These are phyloP conservation scores for Neurospora sp. DNA, from an alignment of 495 filamentous ascomycete genomes.

Conservation along the genomic window DNA sequence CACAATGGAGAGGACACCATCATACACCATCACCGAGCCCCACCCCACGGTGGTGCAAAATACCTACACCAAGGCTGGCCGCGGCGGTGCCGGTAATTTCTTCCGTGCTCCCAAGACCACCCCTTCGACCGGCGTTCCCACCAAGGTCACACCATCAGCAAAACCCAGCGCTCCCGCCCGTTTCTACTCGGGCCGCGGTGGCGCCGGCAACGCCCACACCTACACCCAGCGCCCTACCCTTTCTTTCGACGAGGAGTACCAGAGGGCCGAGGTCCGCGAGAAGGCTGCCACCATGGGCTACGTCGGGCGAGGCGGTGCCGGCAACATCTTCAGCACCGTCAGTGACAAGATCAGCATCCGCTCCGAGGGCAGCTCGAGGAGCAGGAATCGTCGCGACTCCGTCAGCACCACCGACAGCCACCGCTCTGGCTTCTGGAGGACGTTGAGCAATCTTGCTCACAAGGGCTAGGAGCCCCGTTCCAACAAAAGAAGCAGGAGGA, in stretches of 20 bases:
- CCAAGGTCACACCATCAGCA: slow-evolving; percentile 8
- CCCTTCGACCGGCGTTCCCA: slow-evolving; percentile 29
- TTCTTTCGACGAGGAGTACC: slow-evolving; percentile 87
- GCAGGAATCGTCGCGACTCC: slow-evolving; percentile 22
- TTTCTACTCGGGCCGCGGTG: slow-evolving; percentile 78
- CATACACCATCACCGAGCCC: slow-evolving; percentile 68
- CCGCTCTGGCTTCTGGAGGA: slow-evolving; percentile 17
- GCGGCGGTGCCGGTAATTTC: slow-evolving; percentile 83
- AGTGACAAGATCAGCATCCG: slow-evolving; percentile 6
- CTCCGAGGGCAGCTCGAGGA: slow-evolving; percentile 15
- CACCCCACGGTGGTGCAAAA: slow-evolving; percentile 60
- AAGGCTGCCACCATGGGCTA: slow-evolving; percentile 49
- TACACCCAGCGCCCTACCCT: slow-evolving; percentile 59
- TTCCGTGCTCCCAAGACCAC: slow-evolving; percentile 58
- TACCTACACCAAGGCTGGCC: slow-evolving; percentile 64
- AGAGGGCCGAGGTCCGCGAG: slow-evolving; percentile 50
- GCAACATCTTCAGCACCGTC: slow-evolving; percentile 50
- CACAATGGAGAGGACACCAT: slow-evolving; percentile 22
- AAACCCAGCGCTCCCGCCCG: slow-evolving; percentile 32
- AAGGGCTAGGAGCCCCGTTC: background rate
- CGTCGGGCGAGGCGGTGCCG: slow-evolving; percentile 81
- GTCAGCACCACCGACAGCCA: slow-evolving; percentile 18
- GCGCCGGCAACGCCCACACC: slow-evolving; percentile 77
- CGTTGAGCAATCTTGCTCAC: slow-evolving; percentile 13
- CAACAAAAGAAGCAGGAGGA: background rate